A percentile compares a stretch with the other conserved stretches of the same genome.
These are phyloP conservation scores for Begonia peltatifolia DNA, from an alignment of 306 rosid genomes.

Conservation along the genomic window DNA sequence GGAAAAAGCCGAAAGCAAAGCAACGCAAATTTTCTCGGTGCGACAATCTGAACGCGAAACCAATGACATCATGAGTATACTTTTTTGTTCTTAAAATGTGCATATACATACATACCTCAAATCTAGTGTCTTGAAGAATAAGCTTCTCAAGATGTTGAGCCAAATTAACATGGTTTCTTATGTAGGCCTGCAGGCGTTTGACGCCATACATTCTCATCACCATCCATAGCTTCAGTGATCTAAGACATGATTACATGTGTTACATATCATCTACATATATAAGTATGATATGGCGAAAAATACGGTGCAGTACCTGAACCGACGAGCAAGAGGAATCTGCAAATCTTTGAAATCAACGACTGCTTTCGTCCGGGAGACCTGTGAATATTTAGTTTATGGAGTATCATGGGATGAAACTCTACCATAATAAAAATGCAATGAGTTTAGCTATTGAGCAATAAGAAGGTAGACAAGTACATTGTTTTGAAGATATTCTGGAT, in stretches of 20 bases:
- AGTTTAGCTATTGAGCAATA: background rate
- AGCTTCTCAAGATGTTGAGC: constrained; percentile 59
- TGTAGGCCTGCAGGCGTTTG: constrained; percentile 52
- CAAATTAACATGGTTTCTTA: constrained; percentile 61
- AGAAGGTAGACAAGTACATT: constrained; percentile 28
- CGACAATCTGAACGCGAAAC: too few species aligned
- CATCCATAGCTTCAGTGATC: constrained; percentile 91
- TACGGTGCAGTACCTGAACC: constrained; percentile 43
- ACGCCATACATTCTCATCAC: constrained; percentile 78
- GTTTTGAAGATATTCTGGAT: constrained; percentile 79
- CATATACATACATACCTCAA: constrained; percentile 38
- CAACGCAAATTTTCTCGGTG: too few species aligned
- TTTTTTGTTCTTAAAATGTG: too few species aligned
- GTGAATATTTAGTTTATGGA: constrained; percentile 4
- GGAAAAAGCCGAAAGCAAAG: too few species aligned
- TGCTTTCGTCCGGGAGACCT: constrained; percentile 60
- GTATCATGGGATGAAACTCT: too few species aligned
- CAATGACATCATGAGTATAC: too few species aligned
- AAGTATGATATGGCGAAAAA: too few species aligned
- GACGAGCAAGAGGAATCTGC: constrained; percentile 96
- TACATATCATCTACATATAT: too few species aligned
- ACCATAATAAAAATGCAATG: too few species aligned
- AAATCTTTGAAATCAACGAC: constrained; percentile 93
- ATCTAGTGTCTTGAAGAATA: constrained; percentile 59
- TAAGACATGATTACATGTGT: constrained; percentile 4